Evolutionary conservation across 441 rosid species (phyloP), one percentile per base, ranked within the genome.

Genomic region (Corymbia citriodora): DNA sequence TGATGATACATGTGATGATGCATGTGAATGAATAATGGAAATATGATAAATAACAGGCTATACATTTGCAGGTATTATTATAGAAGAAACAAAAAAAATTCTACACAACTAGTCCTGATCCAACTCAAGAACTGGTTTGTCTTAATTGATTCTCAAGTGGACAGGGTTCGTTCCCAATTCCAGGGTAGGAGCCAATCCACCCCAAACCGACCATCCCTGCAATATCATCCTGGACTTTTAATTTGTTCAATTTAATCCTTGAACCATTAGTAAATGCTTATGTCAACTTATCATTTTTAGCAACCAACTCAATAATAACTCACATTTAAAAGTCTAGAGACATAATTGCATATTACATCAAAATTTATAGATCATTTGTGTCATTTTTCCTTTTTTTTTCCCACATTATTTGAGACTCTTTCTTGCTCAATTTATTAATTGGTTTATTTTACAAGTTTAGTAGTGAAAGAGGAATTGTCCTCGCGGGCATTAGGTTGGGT

Each of bases 291-390:
- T 54, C 57, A 54, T 54, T 54, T 54, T 54, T 2, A 54, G 17
- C 57, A 40, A 40, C 7, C 57, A 54, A 16, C 45, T 40, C 45
- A 40, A 40, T 40, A 40, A 40, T 40, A 40, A 40, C 45, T 40
- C 4, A 36, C 40, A 4, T 10, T 61, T 61, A 11, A 61, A 61
- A 61, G 0, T 27, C 6, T 25, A 27, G 7, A 10, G 68, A 61
- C 12, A 23, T 23, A 0, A 23, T 61, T 61, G 12, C 68, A 61
- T 7, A 61, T 25, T 25, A 1, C 1, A 0, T 25, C 68, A 61
- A 61, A 25, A 16, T 61, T 0, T 57, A 4, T 11, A 13, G 33
- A 23, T 61, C 8, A 61, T 27, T 25, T 27, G 27, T 61, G 31
- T 29, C 31, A 63, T 25, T 61, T 61, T 27, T 61, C 5, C 6